Evolutionary conservation across 495 filamentous ascomycete species (phyloP).

Genomic region (Trichoderma orchidacearum): DNA sequence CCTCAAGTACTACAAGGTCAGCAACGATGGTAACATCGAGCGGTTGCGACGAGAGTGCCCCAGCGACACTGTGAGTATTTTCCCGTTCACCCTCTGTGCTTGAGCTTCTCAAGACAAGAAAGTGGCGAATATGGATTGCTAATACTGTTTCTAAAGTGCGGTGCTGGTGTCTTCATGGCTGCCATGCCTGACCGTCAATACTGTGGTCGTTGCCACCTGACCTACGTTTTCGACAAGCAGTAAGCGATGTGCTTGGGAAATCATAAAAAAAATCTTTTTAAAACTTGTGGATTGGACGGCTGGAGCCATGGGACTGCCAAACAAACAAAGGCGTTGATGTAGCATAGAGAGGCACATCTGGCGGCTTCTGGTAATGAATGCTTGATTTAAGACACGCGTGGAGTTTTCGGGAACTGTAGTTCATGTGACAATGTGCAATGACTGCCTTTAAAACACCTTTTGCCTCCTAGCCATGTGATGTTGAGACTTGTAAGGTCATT

Average conservation of each 20-base stretch:
- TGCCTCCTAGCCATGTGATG: not conserved
- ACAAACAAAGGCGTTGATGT: constrained; percentile 19
- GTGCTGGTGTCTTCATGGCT: constrained; percentile 99
- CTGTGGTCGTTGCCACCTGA: constrained; percentile 98
- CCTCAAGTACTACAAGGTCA: constrained; percentile 99
- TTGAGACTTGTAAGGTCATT: too few relatives aligned
- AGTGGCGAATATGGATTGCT: not conserved
- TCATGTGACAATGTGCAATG: constrained; percentile 1
- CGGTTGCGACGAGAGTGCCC: constrained; percentile 97
- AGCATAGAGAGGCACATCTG: constrained; percentile 14
- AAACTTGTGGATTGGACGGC: constrained; percentile 8
- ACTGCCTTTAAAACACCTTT: not conserved
- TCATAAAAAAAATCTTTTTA: constrained; percentile 4
- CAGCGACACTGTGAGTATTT: constrained; percentile 60
- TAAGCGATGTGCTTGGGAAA: too few relatives aligned
- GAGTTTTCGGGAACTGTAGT: not conserved
- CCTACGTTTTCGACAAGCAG: constrained; percentile 96
- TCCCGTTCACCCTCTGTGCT: not conserved
- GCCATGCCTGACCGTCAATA: constrained; percentile 99
- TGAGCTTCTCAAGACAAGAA: too few relatives aligned
- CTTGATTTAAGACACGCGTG: not conserved
- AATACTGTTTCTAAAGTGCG: constrained; percentile 46
- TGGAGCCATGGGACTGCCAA: constrained; percentile 6
- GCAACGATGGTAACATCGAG: constrained; percentile 99
- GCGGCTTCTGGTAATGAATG: constrained; percentile 1